Percentiles rank a stretch among this genome's conserved stretches.
phyloP scores from a whole-genome alignment of 768 basidiomycete genomes.

The Epithele typhae region DNA sequence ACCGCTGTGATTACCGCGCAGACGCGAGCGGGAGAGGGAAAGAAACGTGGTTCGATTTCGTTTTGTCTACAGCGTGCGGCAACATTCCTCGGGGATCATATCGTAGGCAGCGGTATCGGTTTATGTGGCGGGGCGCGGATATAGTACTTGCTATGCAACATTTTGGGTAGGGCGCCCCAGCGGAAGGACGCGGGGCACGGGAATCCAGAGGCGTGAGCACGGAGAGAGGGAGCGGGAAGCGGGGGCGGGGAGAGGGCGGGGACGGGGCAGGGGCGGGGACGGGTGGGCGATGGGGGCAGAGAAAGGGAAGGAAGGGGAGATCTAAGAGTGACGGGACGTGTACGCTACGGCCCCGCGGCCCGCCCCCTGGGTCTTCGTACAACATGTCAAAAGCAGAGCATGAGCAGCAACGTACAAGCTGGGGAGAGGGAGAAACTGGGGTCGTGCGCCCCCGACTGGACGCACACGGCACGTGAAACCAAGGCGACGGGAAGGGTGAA shows the following conservation, averaged over 20 bases:
- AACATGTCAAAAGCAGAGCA: slow-evolving; percentile 18
- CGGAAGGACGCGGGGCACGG: no score
- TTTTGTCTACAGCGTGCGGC: slow-evolving; percentile 5
- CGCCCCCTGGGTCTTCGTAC: slow-evolving; percentile 8
- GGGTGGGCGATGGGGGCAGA: background rate
- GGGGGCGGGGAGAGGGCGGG: background rate
- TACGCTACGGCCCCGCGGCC: background rate
- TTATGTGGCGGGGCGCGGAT: background rate
- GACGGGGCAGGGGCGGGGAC: background rate
- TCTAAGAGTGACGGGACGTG: slow-evolving; percentile 1
- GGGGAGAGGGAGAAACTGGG: background rate
- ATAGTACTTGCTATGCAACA: slow-evolving; percentile 1
- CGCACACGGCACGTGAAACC: background rate
- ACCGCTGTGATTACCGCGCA: background rate
- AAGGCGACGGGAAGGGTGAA: background rate
- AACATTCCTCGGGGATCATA: slow-evolving; percentile 8
- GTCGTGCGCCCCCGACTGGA: no score
- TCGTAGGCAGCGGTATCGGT: slow-evolving; percentile 13
- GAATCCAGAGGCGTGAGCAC: background rate
- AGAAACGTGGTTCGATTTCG: background rate
- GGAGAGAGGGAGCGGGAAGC: background rate
- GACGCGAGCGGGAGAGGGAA: background rate
- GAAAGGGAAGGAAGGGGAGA: background rate
- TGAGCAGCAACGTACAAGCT: slow-evolving; percentile 9
- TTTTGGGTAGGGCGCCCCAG: background rate